Evolutionary conservation across 352 stramenopile species (phyloP).

Genomic region (Phytophthora gonapodyides): DNA sequence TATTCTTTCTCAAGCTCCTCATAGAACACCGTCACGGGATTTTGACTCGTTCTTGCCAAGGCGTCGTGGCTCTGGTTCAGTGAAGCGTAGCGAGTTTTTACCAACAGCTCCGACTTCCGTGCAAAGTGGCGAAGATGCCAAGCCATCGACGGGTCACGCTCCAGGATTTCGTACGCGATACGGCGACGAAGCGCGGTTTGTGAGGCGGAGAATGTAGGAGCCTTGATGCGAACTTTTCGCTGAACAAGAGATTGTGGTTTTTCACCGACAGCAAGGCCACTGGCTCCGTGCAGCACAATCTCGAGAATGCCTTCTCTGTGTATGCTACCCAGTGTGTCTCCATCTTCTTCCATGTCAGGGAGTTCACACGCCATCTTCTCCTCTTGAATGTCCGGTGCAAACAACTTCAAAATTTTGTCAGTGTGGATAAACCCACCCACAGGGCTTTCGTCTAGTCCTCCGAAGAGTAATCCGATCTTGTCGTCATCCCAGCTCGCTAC

Average conservation of each 20-base stretch:
- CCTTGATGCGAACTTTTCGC: slow-evolving; percentile 42
- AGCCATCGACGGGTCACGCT: slow-evolving; percentile 41
- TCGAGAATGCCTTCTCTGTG: slow-evolving; percentile 73
- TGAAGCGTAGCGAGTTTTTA: slow-evolving; percentile 3
- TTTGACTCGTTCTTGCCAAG: too few species aligned
- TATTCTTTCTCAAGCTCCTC: slow-evolving; percentile 39
- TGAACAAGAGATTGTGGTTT: slow-evolving; percentile 10
- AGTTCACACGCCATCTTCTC: slow-evolving; percentile 75
- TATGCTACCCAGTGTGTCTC: slow-evolving; percentile 65
- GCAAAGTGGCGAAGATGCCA: slow-evolving; percentile 39
- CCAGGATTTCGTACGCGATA: slow-evolving; percentile 43
- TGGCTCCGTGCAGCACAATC: slow-evolving; percentile 61
- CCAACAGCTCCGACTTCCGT: slow-evolving; percentile 15
- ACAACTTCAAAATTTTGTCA: slow-evolving; percentile 60
- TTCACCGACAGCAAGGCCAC: slow-evolving; percentile 44
- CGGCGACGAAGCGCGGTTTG: slow-evolving; percentile 36
- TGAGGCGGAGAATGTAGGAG: slow-evolving; percentile 35
- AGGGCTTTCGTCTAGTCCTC: slow-evolving; percentile 42
- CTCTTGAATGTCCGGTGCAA: slow-evolving; percentile 74
- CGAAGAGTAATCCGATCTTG: slow-evolving; percentile 69
- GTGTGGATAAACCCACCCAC: slow-evolving; percentile 49
- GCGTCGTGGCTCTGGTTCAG: neutral
- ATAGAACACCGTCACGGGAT: slow-evolving; percentile 51
- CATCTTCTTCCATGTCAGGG: slow-evolving; percentile 76
- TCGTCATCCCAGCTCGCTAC: slow-evolving; percentile 72